Percentiles rank a stretch among this genome's conserved stretches.
These are phyloP conservation scores for Pezicula rhizophila DNA, from an alignment of 2,329 filamentous ascomycete genomes.

Conservation along the genomic window DNA sequence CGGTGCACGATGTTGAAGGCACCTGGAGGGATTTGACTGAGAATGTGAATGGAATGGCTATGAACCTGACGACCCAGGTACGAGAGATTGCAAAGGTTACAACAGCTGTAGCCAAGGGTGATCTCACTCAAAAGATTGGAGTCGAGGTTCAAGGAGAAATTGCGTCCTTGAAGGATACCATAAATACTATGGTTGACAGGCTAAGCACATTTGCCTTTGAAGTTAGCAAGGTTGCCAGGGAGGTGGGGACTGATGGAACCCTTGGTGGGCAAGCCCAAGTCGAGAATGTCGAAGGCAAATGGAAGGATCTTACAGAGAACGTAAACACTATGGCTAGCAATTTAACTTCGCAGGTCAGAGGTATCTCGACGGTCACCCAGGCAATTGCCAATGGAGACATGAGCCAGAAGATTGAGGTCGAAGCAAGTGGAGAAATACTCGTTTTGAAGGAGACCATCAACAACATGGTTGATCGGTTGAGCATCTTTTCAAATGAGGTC, in stretches of 20 bases:
- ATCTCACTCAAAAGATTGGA: constrained; percentile 92
- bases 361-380: constrained; percentile 90
- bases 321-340: constrained; percentile 73
- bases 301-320: constrained; percentile 93
- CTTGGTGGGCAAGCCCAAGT: constrained; percentile 91
- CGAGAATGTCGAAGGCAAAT: constrained; percentile 93
- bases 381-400: constrained; percentile 94
- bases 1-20: constrained; percentile 91
- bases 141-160: constrained; percentile 94
- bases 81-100: constrained; percentile 96
- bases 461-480: constrained; percentile 94
- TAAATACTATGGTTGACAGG: constrained; percentile 98
- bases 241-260: constrained; percentile 93
- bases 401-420: constrained; percentile 91
- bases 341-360: constrained; percentile 69
- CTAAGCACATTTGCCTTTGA: constrained; percentile 93
- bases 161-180: constrained; percentile 89
- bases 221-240: constrained; percentile 89
- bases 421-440: constrained; percentile 90
- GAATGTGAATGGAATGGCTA: constrained; percentile 97
- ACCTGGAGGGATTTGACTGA: constrained; percentile 96
- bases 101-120: constrained; percentile 87
- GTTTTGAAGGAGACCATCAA: constrained; percentile 95
- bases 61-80: constrained; percentile 95
- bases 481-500: constrained; percentile 93